Conservation (phyloP, 2,329 filamentous ascomycete species). For the Calonectria honghensis region DNA sequence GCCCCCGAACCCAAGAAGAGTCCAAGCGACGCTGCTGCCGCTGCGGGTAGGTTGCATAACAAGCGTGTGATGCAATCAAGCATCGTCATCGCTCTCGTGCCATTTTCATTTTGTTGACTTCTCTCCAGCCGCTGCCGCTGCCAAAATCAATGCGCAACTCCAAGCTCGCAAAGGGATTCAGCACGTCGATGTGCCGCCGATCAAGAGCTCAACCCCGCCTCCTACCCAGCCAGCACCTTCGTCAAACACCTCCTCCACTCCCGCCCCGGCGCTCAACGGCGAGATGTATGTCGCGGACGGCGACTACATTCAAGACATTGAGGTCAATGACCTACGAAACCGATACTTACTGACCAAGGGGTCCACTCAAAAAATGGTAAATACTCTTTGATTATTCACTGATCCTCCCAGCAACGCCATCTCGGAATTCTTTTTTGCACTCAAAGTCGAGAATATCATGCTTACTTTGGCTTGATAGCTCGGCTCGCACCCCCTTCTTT, state of each 20-base stretch:
- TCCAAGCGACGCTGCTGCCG: constrained; percentile 81
- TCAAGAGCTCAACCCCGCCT: constrained; percentile 73
- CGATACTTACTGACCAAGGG: constrained; percentile 98
- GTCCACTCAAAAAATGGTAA: constrained; percentile 99
- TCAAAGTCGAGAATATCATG: constrained; percentile 77
- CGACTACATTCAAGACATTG: constrained; percentile 98
- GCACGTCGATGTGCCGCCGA: constrained; percentile 91
- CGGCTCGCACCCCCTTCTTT: constrained; percentile 79
- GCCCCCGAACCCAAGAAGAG: constrained; percentile 68
- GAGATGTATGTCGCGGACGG: constrained; percentile 97
- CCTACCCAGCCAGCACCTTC: constrained; percentile 62
- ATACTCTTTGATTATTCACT: constrained; percentile 74
- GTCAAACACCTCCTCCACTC: constrained; percentile 55
- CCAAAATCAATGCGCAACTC: constrained; percentile 88
- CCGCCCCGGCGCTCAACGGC: constrained; percentile 79
- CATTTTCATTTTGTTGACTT: constrained; percentile 25
- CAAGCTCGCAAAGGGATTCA: constrained; percentile 93
- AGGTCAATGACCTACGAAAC: constrained; percentile 98
- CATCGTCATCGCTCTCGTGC: constrained; percentile 39
- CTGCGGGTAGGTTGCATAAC: constrained; percentile 77
- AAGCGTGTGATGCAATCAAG: constrained; percentile 1
- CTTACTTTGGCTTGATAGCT: constrained; percentile 83
- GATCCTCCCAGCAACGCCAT: constrained; percentile 60
- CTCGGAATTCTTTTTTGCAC: constrained; percentile 58
- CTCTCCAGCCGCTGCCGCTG: constrained; percentile 85